These are phyloP conservation scores for Xanthoparmelia taractica DNA, from an alignment of 495 filamentous ascomycete genomes.

Conservation along the genomic window DNA sequence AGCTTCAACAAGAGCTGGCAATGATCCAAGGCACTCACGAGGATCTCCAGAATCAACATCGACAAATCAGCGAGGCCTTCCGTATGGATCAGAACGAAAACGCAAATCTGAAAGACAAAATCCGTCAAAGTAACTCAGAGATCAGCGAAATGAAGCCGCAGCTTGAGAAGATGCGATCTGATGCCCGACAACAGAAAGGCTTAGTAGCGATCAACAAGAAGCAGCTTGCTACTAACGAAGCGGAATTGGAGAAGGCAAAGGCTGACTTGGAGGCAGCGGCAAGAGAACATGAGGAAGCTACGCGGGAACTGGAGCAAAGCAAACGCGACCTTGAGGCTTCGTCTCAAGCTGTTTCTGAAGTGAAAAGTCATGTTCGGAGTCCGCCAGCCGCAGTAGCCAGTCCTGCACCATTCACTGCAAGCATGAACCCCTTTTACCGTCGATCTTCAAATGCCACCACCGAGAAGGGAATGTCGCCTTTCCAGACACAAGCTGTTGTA, in stretches of 20 bases:
- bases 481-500: constrained; percentile 37
- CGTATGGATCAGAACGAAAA: constrained; percentile 88
- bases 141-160: constrained; percentile 76
- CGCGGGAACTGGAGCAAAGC: constrained; percentile 30
- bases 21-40: constrained; percentile 73
- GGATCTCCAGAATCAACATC: constrained; percentile 79
- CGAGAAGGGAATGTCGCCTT: constrained; percentile 50
- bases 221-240: constrained; percentile 81
- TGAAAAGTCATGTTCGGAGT: constrained; percentile 7
- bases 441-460: constrained; percentile 54
- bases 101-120: constrained; percentile 73
- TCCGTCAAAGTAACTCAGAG: constrained; percentile 71
- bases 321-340: constrained; percentile 37
- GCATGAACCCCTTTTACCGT: constrained; percentile 85
- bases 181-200: constrained; percentile 89
- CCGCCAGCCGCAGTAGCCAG: constrained; percentile 48
- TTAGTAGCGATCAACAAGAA: constrained; percentile 97
- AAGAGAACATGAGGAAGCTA: constrained; percentile 51
- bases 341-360: constrained; percentile 27
- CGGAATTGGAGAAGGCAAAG: constrained; percentile 77
- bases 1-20: constrained; percentile 71
- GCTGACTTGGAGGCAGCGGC: constrained; percentile 62
- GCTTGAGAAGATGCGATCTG: constrained; percentile 80
- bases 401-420: constrained; percentile 65
- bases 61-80: constrained; percentile 62